phyloP scores from a whole-genome alignment of 1,284 basidiomycete genomes.

The Xanthoconium separans region DNA sequence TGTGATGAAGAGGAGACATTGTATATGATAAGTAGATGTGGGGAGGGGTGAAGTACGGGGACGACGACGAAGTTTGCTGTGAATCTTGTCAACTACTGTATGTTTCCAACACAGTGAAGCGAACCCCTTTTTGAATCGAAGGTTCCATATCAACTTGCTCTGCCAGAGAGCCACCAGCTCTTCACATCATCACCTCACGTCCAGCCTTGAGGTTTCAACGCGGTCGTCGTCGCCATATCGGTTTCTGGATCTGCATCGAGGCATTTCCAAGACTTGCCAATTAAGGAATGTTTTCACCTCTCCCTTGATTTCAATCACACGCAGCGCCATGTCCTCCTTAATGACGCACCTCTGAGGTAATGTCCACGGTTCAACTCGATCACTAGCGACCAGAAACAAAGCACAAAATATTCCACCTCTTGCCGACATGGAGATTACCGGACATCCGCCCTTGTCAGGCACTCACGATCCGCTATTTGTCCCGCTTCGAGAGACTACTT shows the following conservation, averaged over 20 bases:
- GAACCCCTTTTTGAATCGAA: slow-evolving; percentile 37
- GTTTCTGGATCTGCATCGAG: slow-evolving; percentile 25
- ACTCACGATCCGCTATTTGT: neutral
- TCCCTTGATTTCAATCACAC: slow-evolving; percentile 13
- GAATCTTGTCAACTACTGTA: slow-evolving; percentile 4
- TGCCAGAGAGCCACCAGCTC: slow-evolving; percentile 24
- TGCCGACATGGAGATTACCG: slow-evolving; percentile 7
- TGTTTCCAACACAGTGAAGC: slow-evolving; percentile 12
- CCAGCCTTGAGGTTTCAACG: slow-evolving; percentile 27
- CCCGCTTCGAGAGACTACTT: neutral
- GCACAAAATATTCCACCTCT: slow-evolving; percentile 1
- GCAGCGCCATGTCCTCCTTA: neutral
- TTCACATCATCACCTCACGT: slow-evolving; percentile 40
- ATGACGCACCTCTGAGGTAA: slow-evolving; percentile 12
- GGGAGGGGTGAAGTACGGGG: neutral
- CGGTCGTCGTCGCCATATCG: slow-evolving; percentile 24
- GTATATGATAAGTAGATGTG: slow-evolving; percentile 5
- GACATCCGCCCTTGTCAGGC: neutral
- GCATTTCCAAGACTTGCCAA: slow-evolving; percentile 4
- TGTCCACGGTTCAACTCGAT: neutral
- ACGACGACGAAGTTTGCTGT: neutral
- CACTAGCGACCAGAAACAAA: slow-evolving; percentile 10
- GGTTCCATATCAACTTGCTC: slow-evolving; percentile 20
- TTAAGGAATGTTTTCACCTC: slow-evolving; percentile 17
- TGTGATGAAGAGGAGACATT: slow-evolving; percentile 36